Evolutionary conservation across 1,284 basidiomycete species (phyloP), one percentile per base, ranked within the genome.

Genomic region (Ceratobasidium sp.): DNA sequence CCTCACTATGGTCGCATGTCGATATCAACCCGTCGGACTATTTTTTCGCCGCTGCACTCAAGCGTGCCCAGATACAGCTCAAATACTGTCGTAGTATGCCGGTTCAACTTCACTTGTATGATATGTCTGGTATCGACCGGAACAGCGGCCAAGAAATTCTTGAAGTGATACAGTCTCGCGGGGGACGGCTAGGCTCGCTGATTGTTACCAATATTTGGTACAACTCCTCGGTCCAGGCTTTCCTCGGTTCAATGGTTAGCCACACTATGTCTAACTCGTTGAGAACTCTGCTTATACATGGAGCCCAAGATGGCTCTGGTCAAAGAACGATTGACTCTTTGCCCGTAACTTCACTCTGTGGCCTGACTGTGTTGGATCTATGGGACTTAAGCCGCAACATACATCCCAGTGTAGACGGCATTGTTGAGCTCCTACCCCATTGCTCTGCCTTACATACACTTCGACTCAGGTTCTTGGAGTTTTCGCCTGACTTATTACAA

Each of bases 1-100:
- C 40, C 28, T 42, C 40, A 4, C 70, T 73, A 3, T 73, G 70
- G 70, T 55, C 70, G n/a, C 70, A 73, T n/a, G n/a, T 73, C 42
- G 55, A 73, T 23, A 42, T 73, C 70, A 49, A 20, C 28, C 40
- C 33, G 33, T 33, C 33, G 33, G 33, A 33, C 33, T 20, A 9
- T 18, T 7, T 20, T 18, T 51, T 12, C 4, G 15, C 51, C 51
- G 46, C 4, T 70, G 33, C 15, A 18, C 13, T 51, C 49, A 18
- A 3, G 7, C 15, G 67, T 7, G 23, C 67, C 5, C 20, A 18
- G 13, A 7, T 70, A 3, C 55, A 51, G 67, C 3, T 70, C 28
- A 18, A 40, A 12, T 23, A 23, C n/a, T 56, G 23, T 56, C 55
- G 55, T 12, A 56, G n/a, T 23, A 5, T 26, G n/a, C 55, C n/a